Evolutionary conservation across 345 rosid genomes (phyloP), one percentile per base, ranked within the genome.

Genomic region (Durio zibethinus): DNA sequence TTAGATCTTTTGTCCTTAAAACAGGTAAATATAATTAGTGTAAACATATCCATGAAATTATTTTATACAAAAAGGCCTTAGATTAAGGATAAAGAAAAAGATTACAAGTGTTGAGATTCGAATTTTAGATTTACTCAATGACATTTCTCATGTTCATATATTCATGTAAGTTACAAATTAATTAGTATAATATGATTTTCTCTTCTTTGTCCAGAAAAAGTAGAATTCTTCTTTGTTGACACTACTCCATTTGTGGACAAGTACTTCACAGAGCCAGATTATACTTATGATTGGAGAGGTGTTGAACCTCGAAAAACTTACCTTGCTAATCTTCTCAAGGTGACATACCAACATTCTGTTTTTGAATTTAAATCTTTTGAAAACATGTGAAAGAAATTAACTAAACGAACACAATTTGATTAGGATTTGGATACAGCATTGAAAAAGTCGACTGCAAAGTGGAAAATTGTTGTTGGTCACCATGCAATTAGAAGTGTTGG

Each of bases 381-480:
- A 12, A 3, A 7, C 10, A 45, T 42, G 1, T 53, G 40, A 15
- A 69, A 9, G 8, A 48, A 16, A 59, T 69, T 12, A 20, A 48
- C 12, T 29, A 45, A 50, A 29, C 7, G 36, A 10, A 45, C 3
- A 47, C 14, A 47, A 43, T 36, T 10, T 76, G 6, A 10, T 27
- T 23, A 84, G 89, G 87, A 86, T 66, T 29, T 88, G 75, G 85
- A 83, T 42, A 4, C 52, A 31, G 87, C 78, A 47, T 62, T 88
- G 74, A 84, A 62, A 63, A 83, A 82, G 23, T 86, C 88, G 11
- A 85, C 53, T 16, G 87, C 87, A 2, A 79, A 70, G 35, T 88
- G 91, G 91, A 88, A 88, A 72, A 73, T 88, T 7, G 91, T 86
- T 11, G 81, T 86, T 9, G 91, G 89, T 52, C 89, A 88, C 76